Conservation (phyloP, 352 stramenopile genomes). For the Phytophthora cactorum region DNA sequence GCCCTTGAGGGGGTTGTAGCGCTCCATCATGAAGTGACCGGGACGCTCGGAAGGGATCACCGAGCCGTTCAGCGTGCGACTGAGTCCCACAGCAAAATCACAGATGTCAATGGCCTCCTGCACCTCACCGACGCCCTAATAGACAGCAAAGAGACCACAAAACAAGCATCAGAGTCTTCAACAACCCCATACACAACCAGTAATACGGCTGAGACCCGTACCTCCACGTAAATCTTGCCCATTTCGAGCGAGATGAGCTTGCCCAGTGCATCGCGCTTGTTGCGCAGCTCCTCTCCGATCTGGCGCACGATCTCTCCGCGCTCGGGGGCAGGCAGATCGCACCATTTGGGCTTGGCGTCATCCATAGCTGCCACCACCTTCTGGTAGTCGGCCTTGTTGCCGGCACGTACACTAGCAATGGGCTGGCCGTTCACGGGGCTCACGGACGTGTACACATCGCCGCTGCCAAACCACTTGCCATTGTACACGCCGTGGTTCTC, state of each 20-base stretch:
- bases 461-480: slow-evolving; percentile 88
- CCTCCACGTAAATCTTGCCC: slow-evolving; percentile 94
- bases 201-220: slow-evolving; percentile 12
- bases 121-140: slow-evolving; percentile 91
- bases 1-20: slow-evolving; percentile 93
- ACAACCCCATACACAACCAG: background rate
- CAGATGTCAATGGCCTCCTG: slow-evolving; percentile 96
- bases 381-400: slow-evolving; percentile 86
- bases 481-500: slow-evolving; percentile 89
- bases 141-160: slow-evolving; percentile 7
- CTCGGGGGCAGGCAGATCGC: slow-evolving; percentile 81
- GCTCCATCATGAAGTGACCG: slow-evolving; percentile 94
- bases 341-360: slow-evolving; percentile 84
- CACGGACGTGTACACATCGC: slow-evolving; percentile 81
- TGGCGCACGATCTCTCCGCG: slow-evolving; percentile 93
- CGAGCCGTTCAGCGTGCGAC: slow-evolving; percentile 86
- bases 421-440: slow-evolving; percentile 84
- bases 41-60: slow-evolving; percentile 92
- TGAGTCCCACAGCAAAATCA: slow-evolving; percentile 93
- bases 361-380: slow-evolving; percentile 85
- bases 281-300: slow-evolving; percentile 90
- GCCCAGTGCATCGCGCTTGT: slow-evolving; percentile 90
- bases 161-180: slow-evolving; percentile 10
- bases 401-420: slow-evolving; percentile 85
- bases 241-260: slow-evolving; percentile 93